Base-by-base conservation (phyloP, 306 rosid genomes). In the Quercus agrifolia region DNA sequence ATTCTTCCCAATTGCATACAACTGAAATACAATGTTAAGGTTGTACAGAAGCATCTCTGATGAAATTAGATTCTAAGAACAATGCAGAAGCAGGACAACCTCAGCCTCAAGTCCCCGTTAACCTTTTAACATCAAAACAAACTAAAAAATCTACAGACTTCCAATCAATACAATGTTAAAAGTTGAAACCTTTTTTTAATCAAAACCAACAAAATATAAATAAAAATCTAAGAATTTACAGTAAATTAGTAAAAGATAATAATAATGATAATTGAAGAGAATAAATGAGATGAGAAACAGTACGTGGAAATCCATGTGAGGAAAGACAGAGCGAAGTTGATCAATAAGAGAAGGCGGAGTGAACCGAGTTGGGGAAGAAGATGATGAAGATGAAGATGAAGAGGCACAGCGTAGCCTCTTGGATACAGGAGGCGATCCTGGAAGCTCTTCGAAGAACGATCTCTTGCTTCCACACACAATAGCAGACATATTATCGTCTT, bases 391-490 rank as follows among this genome's bases (percentile, higher is more conserved):
- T 38, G 98, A 94, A 68, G 95, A 84, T 6, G 94, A 78, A 73
- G 99, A 87, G 13, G 98, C 91, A 70, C 98, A 93, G 76, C 99
- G 99, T 17, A 86, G 86, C 88, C 98, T 88, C 91, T 95, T 93
- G 5, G 97, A 59, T 0, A 95, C 84, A 3, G 98, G 96, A 28
- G 98, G 98, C 20, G 98, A 93, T 15, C 97, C 91, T 64, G 96
- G 99, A 72, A 93, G 93, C 30, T 95, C 99, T 88, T 95, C 99
- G 33, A 95, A 93, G 88, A 93, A 95, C 79, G 97, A 89, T 89
- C 98, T 90, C 92, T 95, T 95, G 90, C 92, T 89, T 82, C 99
- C 99, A 77, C 99, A 91, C 91, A 95, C 99, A 21, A 93, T 97
- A 83, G 98, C 98, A 91, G 97, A 95, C 99, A 95, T 41, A 8